Base-by-base conservation (phyloP, 805 yeast genomes). In the Saccharomycopsis amapae region DNA sequence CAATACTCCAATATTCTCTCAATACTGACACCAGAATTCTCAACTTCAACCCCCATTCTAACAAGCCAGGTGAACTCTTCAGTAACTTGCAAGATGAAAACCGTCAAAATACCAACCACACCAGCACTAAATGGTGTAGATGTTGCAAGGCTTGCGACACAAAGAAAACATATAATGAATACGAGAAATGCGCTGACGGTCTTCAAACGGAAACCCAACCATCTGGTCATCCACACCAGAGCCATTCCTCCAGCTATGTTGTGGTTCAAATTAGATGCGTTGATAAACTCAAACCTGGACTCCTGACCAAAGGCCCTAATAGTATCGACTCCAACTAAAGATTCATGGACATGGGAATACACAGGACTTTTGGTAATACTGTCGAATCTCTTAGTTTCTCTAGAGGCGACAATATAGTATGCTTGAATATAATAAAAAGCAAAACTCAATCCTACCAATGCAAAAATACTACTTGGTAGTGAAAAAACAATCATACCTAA, bases 341-440 rank as follows among this genome's bases (percentile, higher is more conserved):
- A 78, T 58, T 88, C 96, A 58, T 85, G 89, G 51, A 88, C 71
- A 54, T 83, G 87, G 0, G 95, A 83, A 66, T 75, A 83, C 17
- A 86, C 78, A 2, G 95, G 95, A 46, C 85, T 76, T 56, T 76
- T 72, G 4, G 90, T 72, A 20, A 78, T 70, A 44, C 84, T 78
- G 40, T 75, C 77, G 42, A 86, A 66, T 56, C 96, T 74, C 59
- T 84, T 85, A 55, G 87, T 67, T 59, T 87, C 95, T 55, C 95
- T 73, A 6, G 87, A 75, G 1, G 86, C 72, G 3, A 77, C 69
- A 51, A 81, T 73, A 60, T 83, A 88, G 61, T 71, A 81, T 41
- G 67, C 66, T 61, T 86, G 95, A 59, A 81, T 84, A 60, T 81
- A 79, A 39, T 75, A 60, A 62, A 86, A 87, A 40, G 85, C 59